phyloP scores from a whole-genome alignment of 129 eudicot species.

The Artemisia annua region DNA sequence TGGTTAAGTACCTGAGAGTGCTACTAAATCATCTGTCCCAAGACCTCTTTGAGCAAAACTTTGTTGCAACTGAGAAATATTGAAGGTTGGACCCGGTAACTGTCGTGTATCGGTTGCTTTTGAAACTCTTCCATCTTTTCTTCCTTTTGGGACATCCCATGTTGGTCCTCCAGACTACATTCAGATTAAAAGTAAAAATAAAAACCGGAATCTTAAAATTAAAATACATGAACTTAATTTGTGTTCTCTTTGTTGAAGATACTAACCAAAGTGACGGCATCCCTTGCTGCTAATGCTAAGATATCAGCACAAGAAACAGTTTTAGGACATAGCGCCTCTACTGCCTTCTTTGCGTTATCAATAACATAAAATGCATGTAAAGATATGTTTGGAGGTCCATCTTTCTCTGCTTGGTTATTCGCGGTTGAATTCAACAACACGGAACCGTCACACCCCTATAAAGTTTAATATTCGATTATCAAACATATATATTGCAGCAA shows the following conservation, averaged over 20 bases:
- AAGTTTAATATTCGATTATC: not conserved
- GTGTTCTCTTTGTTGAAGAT: not conserved
- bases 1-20: constrained; percentile 68
- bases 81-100: constrained; percentile 74
- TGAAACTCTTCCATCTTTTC: constrained; percentile 75
- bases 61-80: constrained; percentile 69
- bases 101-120: constrained; percentile 56
- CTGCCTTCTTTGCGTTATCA: constrained; percentile 61
- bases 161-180: constrained; percentile 88
- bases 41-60: constrained; percentile 86
- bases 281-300: constrained; percentile 81
- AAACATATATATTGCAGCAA: too few relatives aligned
- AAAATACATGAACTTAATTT: not conserved
- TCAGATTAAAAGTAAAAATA: too few relatives aligned
- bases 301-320: constrained; percentile 92
- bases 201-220: too few relatives aligned
- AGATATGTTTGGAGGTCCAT: constrained; percentile 75
- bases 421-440: constrained; percentile 57
- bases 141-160: constrained; percentile 88
- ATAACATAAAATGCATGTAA: constrained; percentile 85
- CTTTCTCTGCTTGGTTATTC: constrained; percentile 64
- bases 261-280: constrained; percentile 73
- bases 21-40: constrained; percentile 68
- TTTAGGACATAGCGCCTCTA: constrained; percentile 75
- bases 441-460: constrained; percentile 87